Conservation (phyloP, 257 asterid genomes). For the Pogostemon cablin region DNA sequence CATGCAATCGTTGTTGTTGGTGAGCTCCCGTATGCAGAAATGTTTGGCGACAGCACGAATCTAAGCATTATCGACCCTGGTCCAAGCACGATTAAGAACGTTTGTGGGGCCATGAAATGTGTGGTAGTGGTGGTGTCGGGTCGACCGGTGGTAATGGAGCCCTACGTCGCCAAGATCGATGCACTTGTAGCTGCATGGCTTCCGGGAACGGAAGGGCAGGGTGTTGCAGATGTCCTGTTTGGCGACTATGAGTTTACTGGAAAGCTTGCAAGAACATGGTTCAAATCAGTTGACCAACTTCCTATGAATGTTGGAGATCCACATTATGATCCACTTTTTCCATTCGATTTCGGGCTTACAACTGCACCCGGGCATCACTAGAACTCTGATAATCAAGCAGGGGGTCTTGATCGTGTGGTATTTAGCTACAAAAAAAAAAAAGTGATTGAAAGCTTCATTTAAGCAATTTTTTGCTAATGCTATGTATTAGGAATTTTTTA, state of each 20-base stretch:
- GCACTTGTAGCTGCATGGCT: constrained; percentile 94
- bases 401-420: constrained; percentile 4
- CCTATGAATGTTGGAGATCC: constrained; percentile 84
- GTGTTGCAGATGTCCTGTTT: constrained; percentile 66
- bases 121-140: constrained; percentile 76
- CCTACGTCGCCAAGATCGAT: constrained; percentile 51
- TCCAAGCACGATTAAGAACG: constrained; percentile 52
- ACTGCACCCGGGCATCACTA: constrained; percentile 40
- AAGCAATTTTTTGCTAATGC: constrained; percentile 7
- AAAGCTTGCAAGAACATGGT: constrained; percentile 87
- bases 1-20: constrained; percentile 82
- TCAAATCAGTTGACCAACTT: constrained; percentile 67
- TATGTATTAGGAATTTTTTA: constrained; percentile 9
- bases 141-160: constrained; percentile 75
- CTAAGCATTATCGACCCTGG: constrained; percentile 67
- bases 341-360: constrained; percentile 68
- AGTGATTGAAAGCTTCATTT: no score
- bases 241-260: constrained; percentile 78
- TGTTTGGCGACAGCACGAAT: constrained; percentile 62
- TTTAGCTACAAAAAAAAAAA: background rate
- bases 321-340: constrained; percentile 74
- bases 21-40: constrained; percentile 71
- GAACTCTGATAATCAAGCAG: constrained; percentile 21
- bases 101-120: constrained; percentile 63
- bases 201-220: constrained; percentile 85